Evolutionary conservation across 2,329 filamentous ascomycete genomes (phyloP).

Genomic region (Colletotrichum navitas): DNA sequence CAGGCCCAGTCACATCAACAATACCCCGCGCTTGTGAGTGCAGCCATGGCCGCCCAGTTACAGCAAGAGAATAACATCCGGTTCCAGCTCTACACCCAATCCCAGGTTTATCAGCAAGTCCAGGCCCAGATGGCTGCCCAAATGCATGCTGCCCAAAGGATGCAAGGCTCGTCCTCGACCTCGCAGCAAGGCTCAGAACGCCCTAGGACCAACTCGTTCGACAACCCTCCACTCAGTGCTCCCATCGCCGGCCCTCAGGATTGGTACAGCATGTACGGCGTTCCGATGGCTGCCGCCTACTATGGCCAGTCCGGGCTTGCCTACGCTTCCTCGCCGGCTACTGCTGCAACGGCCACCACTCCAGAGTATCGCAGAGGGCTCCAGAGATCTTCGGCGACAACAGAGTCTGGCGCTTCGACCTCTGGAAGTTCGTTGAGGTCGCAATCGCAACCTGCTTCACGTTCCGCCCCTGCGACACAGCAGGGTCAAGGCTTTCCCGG

Average conservation of each 20-base stretch:
- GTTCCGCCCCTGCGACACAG: conserved; percentile 48
- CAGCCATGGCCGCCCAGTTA: conserved; percentile 43
- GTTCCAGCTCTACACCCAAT: conserved; percentile 42
- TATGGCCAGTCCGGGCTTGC: conserved; percentile 65
- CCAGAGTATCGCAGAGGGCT: conserved; percentile 70
- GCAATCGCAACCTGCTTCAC: conserved; percentile 74
- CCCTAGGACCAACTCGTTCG: conserved; percentile 73
- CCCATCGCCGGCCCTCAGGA: conserved; percentile 65
- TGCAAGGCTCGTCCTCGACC: conserved; percentile 34
- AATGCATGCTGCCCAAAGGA: conserved; percentile 41
- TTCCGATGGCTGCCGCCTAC: conserved; percentile 56
- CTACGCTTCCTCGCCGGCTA: conserved; percentile 69
- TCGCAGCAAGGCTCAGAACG: conserved; percentile 57
- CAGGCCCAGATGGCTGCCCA: conserved; percentile 43
- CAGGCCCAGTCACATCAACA: conserved; percentile 55
- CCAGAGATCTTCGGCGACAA: conserved; percentile 65
- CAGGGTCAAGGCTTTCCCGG: conserved; percentile 38
- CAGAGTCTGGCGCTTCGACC: conserved; percentile 60
- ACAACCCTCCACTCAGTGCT: conserved; percentile 70
- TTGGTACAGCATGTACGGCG: conserved; percentile 63
- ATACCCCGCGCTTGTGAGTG: conserved; percentile 47
- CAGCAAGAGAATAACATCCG: conserved; percentile 42
- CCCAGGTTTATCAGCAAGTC: conserved; percentile 43
- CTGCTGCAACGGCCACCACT: conserved; percentile 51
- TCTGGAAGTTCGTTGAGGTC: conserved; percentile 71